Percentiles rank a stretch among this genome's conserved stretches.
phyloP scores from a whole-genome alignment of 371 early-diverging fungal genomes.

The Mortierella sp. region DNA sequence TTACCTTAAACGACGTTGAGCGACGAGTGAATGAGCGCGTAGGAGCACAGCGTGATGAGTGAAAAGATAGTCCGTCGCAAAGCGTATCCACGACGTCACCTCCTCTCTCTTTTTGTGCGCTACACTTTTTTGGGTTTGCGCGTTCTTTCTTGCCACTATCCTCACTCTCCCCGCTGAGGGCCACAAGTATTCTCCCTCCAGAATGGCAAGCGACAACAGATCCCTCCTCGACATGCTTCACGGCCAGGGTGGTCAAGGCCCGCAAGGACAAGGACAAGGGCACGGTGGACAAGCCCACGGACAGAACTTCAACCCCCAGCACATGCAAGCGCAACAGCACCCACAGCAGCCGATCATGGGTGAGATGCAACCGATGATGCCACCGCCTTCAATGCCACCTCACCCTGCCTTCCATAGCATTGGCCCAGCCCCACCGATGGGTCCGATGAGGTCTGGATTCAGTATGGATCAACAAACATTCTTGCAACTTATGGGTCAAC shows the following conservation, averaged over 20 bases:
- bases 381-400: constrained; percentile 14
- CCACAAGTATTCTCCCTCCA: background rate
- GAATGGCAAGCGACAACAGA: constrained; percentile 48
- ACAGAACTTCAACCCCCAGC: constrained; percentile 2
- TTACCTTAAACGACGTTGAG: too few species aligned
- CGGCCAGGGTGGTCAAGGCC: constrained; percentile 25
- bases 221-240: constrained; percentile 54
- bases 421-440: constrained; percentile 33
- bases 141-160: background rate
- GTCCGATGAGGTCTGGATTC: constrained; percentile 39
- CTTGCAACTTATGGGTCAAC: constrained; percentile 48
- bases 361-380: too few species aligned
- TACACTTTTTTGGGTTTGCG: too few species aligned
- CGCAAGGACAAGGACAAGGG: constrained; percentile 17
- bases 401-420: constrained; percentile 33
- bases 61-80: too few species aligned
- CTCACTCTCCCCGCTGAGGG: constrained; percentile 2
- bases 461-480: constrained; percentile 39
- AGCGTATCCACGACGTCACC: too few species aligned
- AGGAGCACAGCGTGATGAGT: too few species aligned
- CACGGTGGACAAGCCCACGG: constrained; percentile 11
- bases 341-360: constrained; percentile 16
- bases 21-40: too few species aligned
- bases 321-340: constrained; percentile 13
- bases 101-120: too few species aligned